phyloP scores from a whole-genome alignment of 805 yeast genomes.

The Metschnikowia picachoensis region DNA sequence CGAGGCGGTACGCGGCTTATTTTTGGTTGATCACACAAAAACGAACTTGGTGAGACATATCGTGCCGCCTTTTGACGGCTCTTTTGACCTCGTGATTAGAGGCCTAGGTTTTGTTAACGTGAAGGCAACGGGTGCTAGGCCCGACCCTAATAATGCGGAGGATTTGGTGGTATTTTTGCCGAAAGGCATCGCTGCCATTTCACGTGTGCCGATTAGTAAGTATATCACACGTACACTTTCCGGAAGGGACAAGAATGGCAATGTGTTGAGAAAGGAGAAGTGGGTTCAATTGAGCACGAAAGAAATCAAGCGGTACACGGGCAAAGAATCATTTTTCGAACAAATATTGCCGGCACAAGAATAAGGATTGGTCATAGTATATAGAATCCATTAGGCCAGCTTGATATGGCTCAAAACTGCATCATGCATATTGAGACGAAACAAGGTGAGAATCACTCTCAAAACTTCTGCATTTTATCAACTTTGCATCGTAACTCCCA shows the following conservation, averaged over 20 bases:
- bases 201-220: conserved; percentile 49
- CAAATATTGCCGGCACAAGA: neutral
- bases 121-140: conserved; percentile 50
- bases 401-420: too few species aligned
- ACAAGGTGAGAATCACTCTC: too few species aligned
- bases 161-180: conserved; percentile 49
- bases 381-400: too few species aligned
- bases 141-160: conserved; percentile 19
- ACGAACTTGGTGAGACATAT: conserved; percentile 30
- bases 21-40: conserved; percentile 13
- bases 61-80: conserved; percentile 69
- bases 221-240: conserved; percentile 37
- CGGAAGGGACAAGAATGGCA: conserved; percentile 25
- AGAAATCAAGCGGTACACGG: conserved; percentile 20
- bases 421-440: too few species aligned
- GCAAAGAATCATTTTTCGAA: conserved; percentile 5
- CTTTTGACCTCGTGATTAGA: conserved; percentile 60
- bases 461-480: too few species aligned
- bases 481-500: too few species aligned
- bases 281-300: conserved; percentile 18
- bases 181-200: conserved; percentile 47
- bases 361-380: too few species aligned
- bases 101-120: conserved; percentile 62
- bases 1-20: conserved; percentile 18
- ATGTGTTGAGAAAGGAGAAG: conserved; percentile 21